These are phyloP conservation scores for Arabidopsis lyrata DNA, from an alignment of 441 rosid genomes.

Conservation along the genomic window DNA sequence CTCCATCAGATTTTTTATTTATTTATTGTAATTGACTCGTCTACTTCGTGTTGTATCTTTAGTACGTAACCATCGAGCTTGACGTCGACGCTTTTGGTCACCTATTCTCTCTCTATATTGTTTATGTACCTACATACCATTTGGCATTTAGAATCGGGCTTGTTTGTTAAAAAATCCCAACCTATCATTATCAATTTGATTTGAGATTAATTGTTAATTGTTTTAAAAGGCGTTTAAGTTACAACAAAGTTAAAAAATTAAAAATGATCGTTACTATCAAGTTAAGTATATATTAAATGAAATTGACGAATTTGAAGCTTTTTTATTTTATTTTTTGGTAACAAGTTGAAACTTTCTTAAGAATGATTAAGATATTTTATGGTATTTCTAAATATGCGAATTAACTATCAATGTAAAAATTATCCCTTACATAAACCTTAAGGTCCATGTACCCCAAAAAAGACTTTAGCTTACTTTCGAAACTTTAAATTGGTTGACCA, in stretches of 20 bases:
- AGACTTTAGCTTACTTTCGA: not conserved
- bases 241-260: not conserved
- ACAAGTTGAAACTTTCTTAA: no score
- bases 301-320: no score
- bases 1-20: not conserved
- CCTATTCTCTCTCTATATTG: no score
- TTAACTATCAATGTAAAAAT: not conserved
- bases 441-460: not conserved
- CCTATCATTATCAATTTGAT: not conserved
- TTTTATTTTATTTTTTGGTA: no score
- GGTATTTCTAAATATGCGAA: not conserved
- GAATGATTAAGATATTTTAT: no score
- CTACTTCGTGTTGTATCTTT: not conserved
- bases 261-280: not conserved
- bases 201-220: not conserved
- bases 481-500: constrained; percentile 2
- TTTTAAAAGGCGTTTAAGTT: not conserved
- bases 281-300: not conserved
- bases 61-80: not conserved
- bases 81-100: not conserved
- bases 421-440: no score
- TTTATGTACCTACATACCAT: no score
- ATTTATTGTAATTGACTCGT: not conserved
- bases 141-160: no score
- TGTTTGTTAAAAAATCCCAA: no score